These are phyloP conservation scores for Phaffia tasmanica DNA, from an alignment of 768 basidiomycete species.

Conservation along the genomic window DNA sequence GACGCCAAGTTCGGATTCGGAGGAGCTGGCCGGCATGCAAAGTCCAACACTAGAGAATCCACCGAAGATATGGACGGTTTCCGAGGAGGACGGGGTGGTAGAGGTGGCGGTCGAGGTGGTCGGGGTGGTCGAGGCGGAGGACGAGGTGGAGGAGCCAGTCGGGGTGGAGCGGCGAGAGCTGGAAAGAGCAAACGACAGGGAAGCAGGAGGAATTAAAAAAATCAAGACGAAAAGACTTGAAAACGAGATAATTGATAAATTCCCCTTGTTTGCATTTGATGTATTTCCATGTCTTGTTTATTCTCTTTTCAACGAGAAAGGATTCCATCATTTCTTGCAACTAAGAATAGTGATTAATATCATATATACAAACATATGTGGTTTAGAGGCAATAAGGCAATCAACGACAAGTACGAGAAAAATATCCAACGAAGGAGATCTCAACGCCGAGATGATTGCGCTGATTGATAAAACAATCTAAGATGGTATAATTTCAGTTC, in stretches of 20 bases:
- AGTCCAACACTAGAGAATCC: conserved; percentile 70
- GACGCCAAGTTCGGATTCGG: conserved; percentile 77
- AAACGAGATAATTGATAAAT: not conserved
- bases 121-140: conserved; percentile 33
- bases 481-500: too few species aligned
- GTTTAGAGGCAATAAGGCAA: too few species aligned
- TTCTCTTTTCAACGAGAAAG: too few species aligned
- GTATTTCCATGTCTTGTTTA: too few species aligned
- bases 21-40: conserved; percentile 55
- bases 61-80: conserved; percentile 57
- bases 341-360: too few species aligned
- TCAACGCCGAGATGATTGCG: too few species aligned
- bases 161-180: conserved; percentile 21
- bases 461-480: too few species aligned
- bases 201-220: conserved; percentile 27
- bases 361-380: too few species aligned
- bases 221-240: conserved; percentile 27
- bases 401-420: too few species aligned
- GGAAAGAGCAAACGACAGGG: conserved; percentile 20
- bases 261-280: too few species aligned
- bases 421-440: too few species aligned
- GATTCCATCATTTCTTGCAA: too few species aligned
- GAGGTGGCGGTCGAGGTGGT: conserved; percentile 31
- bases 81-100: conserved; percentile 19
- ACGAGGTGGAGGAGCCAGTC: conserved; percentile 37